Evolutionary conservation across 768 basidiomycete species (phyloP).

Genomic region (Lyophyllum decastes): DNA sequence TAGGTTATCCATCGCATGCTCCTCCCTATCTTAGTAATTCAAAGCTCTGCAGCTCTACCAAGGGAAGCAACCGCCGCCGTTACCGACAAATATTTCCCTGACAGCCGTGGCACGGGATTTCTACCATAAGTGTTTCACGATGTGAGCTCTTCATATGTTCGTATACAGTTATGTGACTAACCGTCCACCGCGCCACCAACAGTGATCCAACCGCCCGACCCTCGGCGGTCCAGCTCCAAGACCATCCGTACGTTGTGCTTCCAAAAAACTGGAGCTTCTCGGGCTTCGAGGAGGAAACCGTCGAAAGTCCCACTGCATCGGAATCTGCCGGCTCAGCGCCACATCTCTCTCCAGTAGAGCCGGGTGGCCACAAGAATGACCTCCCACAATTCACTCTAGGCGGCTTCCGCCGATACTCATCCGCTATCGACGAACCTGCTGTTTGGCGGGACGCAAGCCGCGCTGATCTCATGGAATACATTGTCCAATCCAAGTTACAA

Average conservation of each 20-base stretch:
- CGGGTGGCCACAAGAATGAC: not conserved
- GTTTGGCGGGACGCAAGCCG: slow-evolving; percentile 6
- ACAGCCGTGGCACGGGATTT: slow-evolving; percentile 79
- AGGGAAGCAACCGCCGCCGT: slow-evolving; percentile 65
- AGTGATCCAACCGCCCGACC: slow-evolving; percentile 85
- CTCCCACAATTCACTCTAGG: slow-evolving; percentile 13
- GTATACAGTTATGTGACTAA: not conserved
- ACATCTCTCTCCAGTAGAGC: not conserved
- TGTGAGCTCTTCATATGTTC: slow-evolving; percentile 41
- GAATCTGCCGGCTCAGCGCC: not conserved
- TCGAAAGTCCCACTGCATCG: slow-evolving; percentile 2
- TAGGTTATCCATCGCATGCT: slow-evolving; percentile 30
- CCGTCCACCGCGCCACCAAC: not conserved
- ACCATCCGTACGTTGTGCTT: slow-evolving; percentile 73
- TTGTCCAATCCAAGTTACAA: not conserved
- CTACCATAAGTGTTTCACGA: slow-evolving; percentile 81
- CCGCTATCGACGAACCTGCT: not conserved
- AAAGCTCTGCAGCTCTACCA: slow-evolving; percentile 39
- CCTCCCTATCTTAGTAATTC: slow-evolving; percentile 71
- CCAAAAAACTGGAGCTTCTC: slow-evolving; percentile 73
- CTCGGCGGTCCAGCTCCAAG: slow-evolving; percentile 69
- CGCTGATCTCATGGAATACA: slow-evolving; percentile 6
- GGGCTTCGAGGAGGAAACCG: slow-evolving; percentile 43
- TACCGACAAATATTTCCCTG: slow-evolving; percentile 77
- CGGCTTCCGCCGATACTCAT: slow-evolving; percentile 8